Percentiles rank a stretch among this genome's conserved stretches.
Conservation (phyloP, 257 asterid species). For the Solanum okadae region DNA sequence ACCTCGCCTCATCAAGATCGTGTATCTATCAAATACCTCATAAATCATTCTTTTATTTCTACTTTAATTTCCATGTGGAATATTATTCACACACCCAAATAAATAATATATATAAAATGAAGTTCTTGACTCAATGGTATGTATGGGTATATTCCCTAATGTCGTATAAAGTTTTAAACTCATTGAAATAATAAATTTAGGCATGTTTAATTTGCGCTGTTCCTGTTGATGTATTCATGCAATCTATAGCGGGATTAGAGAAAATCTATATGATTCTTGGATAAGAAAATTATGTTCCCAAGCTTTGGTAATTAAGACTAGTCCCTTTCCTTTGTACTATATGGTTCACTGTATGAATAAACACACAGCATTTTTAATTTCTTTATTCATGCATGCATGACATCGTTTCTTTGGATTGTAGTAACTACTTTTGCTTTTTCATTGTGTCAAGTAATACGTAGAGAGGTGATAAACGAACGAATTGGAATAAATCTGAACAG, state of each 20-base stretch:
- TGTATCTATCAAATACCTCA: not conserved
- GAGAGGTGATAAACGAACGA: not conserved
- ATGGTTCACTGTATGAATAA: not conserved
- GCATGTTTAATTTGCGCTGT: not conserved
- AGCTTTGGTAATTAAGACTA: not conserved
- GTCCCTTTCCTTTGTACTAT: not conserved
- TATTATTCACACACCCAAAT: not conserved
- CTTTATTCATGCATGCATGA: not conserved
- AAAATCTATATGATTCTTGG: not conserved
- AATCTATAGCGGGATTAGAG: not conserved
- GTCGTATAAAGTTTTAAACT: not conserved
- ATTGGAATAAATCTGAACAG: not conserved
- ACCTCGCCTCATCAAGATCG: not conserved
- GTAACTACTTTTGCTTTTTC: not conserved
- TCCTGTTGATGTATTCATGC: not conserved
- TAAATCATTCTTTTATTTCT: not conserved
- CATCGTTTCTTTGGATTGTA: not conserved
- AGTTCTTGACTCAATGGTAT: not conserved
- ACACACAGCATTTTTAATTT: not conserved
- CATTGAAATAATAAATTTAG: not conserved
- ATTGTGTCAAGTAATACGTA: too few relatives aligned
- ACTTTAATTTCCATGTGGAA: not conserved
- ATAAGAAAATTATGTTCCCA: not conserved
- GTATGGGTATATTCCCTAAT: not conserved
- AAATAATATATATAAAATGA: not conserved